Base-by-base conservation (phyloP, 495 filamentous ascomycete genomes). In the Penicillium simplicissimum region DNA sequence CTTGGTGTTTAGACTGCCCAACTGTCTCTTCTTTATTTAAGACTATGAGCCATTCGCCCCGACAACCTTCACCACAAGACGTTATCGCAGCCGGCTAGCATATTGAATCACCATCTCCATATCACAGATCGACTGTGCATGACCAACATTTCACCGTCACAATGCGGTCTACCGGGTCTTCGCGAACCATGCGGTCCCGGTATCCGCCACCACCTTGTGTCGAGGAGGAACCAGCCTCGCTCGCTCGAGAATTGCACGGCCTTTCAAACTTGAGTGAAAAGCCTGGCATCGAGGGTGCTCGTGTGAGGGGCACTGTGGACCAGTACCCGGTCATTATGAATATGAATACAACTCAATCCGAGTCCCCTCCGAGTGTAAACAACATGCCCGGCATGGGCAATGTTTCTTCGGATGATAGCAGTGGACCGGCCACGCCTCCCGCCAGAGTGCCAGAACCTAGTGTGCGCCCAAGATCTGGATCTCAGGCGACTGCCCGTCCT, bases 301-400 rank as follows among this genome's bases (percentile, higher is more conserved):
- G 71, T 52, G 60, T 47, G 60, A 71, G 79, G 58, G 81, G 81
- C 38, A 71, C 71, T 25, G 63, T 82, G 60, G 78, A 82, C 56
- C 81, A 84, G 57, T 69, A 72, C 19, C 81, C 81, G 0, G 67
- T 84, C 52, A 67, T 84, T 31, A 56, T 79, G 28, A 61, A 71
- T 42, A 59, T 61, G 40, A 66, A 74, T 40, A 49, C 65, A 8
- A 35, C 68, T 49, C 62, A 64, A 60, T 66, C 66, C 1, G 57
- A 52, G 36, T 59, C 58, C 28, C 63, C 64, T 11, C 57, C 57
- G 31, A 60, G 57, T 31, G 45, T 57, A 10, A 47, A 57, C 31
- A 59, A 35, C 37, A 53, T 69, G 38, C 59, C 60, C 33, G 57
- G 67, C 15, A 61, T 71, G 40, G 65, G 60, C 3, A 67, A 65